A percentile compares a stretch with the other conserved stretches of the same genome.
Conservation (phyloP, 495 filamentous ascomycete genomes). For the Usnea hakonensis region DNA sequence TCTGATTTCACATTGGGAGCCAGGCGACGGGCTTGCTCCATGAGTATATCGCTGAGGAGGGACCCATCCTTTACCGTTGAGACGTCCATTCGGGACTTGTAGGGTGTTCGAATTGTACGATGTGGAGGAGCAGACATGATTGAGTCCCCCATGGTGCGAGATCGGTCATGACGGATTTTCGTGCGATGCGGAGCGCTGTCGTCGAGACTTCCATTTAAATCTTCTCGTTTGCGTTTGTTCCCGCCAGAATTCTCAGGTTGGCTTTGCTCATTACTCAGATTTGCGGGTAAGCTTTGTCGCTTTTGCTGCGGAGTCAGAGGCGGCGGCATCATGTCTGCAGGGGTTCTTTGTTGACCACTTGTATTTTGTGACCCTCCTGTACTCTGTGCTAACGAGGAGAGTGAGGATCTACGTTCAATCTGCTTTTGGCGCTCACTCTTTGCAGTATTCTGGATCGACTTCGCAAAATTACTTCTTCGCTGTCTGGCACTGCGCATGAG, state of each 20-base stretch:
- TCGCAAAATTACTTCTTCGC: constrained; percentile 20
- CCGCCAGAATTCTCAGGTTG: background rate
- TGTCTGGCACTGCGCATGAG: constrained; percentile 23
- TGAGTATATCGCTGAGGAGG: constrained; percentile 16
- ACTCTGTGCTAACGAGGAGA: background rate
- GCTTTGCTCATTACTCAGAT: constrained; percentile 1
- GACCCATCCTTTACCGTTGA: constrained; percentile 10
- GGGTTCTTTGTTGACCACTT: background rate
- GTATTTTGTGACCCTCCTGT: background rate
- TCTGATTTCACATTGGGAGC: constrained; percentile 14
- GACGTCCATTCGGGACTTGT: constrained; percentile 9
- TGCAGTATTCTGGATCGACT: constrained; percentile 18
- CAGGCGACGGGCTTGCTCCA: constrained; percentile 16
- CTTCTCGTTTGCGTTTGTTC: constrained; percentile 16
- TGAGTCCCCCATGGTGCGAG: constrained; percentile 10
- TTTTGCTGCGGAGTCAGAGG: constrained; percentile 11
- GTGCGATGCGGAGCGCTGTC: background rate
- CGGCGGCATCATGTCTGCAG: constrained; percentile 14
- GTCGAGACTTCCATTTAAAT: background rate
- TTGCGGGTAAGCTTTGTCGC: constrained; percentile 22
- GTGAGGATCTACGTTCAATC: background rate
- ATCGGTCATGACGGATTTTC: constrained; percentile 12
- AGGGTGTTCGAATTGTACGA: background rate
- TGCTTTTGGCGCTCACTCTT: constrained; percentile 3
- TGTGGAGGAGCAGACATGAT: constrained; percentile 10